Evolutionary conservation across 164 flowering plant genomes (phyloP).

Genomic region (Buxus sempervirens): DNA sequence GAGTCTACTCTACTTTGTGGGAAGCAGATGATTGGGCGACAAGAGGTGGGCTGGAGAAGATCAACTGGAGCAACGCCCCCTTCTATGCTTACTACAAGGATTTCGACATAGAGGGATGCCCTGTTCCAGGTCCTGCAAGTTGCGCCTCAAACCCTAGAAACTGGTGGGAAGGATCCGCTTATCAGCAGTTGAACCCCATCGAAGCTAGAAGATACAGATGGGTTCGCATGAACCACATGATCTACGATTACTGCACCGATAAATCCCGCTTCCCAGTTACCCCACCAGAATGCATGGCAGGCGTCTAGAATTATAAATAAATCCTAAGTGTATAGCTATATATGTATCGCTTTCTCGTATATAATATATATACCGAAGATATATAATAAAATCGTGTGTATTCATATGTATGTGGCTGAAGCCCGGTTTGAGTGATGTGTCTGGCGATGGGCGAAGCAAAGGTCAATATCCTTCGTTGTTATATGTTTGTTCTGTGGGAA

Average conservation of each 20-base stretch:
- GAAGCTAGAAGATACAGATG: constrained; percentile 65
- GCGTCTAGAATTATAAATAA: constrained; percentile 31
- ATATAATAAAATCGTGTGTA: too few species aligned
- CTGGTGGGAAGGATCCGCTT: constrained; percentile 80
- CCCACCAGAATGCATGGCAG: constrained; percentile 80
- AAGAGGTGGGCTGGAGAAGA: constrained; percentile 89
- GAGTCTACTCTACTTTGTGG: constrained; percentile 84
- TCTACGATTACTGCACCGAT: constrained; percentile 87
- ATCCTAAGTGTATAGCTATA: not conserved
- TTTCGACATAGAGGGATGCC: constrained; percentile 90
- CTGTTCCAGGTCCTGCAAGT: constrained; percentile 60
- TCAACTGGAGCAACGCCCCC: constrained; percentile 90
- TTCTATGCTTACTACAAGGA: constrained; percentile 84
- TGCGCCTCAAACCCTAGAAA: constrained; percentile 60
- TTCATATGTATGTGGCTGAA: too few species aligned
- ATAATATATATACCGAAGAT: too few species aligned
- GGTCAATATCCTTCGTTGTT: too few species aligned
- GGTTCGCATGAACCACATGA: constrained; percentile 83
- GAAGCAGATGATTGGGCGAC: constrained; percentile 99
- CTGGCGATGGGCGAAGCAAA: too few species aligned
- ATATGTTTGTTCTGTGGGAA: too few species aligned
- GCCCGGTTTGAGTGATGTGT: too few species aligned
- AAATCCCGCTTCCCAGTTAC: constrained; percentile 56
- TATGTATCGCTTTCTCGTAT: too few species aligned
- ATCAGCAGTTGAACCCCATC: constrained; percentile 41